phyloP scores from a whole-genome alignment of 805 yeast species.

The Priceomyces carsonii region DNA sequence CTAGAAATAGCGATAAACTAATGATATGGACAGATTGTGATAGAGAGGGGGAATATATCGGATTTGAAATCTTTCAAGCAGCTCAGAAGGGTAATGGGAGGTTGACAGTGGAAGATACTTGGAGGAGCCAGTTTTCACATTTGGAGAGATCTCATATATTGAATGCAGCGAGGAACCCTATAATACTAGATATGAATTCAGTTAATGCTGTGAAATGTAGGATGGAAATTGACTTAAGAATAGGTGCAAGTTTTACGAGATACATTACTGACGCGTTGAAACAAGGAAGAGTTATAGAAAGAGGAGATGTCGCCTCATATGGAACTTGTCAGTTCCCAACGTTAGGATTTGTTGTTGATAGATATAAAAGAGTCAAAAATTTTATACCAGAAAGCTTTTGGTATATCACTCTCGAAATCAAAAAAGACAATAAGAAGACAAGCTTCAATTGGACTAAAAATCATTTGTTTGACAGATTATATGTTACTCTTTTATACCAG shows the following conservation, averaged over 20 bases:
- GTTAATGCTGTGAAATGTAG: conserved; percentile 86
- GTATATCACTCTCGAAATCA: conserved; percentile 59
- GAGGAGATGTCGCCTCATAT: conserved; percentile 56
- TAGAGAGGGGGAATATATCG: conserved; percentile 93
- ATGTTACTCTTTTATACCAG: conserved; percentile 65
- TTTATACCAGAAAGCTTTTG: conserved; percentile 83
- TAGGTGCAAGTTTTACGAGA: conserved; percentile 89
- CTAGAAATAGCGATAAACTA: conserved; percentile 56
- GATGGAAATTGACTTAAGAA: conserved; percentile 81
- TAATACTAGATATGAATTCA: conserved; percentile 59
- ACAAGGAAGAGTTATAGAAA: conserved; percentile 28
- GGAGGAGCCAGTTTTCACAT: conserved; percentile 87
- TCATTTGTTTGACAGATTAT: conserved; percentile 70
- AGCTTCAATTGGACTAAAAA: conserved; percentile 71
- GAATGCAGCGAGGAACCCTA: conserved; percentile 72
- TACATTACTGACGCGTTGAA: conserved; percentile 60
- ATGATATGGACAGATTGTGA: conserved; percentile 99
- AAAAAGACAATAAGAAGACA: conserved; percentile 41
- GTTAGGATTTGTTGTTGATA: conserved; percentile 91
- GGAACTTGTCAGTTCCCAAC: conserved; percentile 98
- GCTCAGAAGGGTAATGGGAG: conserved; percentile 54
- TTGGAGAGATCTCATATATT: conserved; percentile 73
- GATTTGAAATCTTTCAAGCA: conserved; percentile 75
- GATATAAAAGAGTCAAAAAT: conserved; percentile 71
- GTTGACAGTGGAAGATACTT: conserved; percentile 46